Conservation (phyloP, 306 rosid species). For the Cicer judaicum region DNA sequence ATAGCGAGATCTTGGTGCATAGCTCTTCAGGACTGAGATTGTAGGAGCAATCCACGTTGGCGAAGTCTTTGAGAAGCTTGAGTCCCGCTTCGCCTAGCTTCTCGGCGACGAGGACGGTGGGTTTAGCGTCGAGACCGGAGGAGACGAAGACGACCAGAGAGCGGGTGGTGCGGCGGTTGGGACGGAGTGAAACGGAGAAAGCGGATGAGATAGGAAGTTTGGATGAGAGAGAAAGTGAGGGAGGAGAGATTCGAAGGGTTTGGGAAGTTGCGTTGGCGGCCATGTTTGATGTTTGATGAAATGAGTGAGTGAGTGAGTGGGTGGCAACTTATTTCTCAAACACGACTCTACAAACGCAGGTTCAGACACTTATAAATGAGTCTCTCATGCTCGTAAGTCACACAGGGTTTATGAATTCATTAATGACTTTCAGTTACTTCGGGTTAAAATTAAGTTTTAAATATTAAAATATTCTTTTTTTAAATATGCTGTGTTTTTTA, state of each 20-base stretch:
- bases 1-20: constrained; percentile 96
- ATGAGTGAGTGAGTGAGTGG: background rate
- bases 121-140: constrained; percentile 73
- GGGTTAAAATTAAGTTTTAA: too few species aligned
- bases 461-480: too few species aligned
- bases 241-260: constrained; percentile 51
- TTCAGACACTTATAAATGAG: too few species aligned
- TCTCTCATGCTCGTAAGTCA: too few species aligned
- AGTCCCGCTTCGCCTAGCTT: constrained; percentile 93
- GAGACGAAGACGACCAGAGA: constrained; percentile 58
- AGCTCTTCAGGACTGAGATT: constrained; percentile 88
- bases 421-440: too few species aligned
- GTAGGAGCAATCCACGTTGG: constrained; percentile 89
- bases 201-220: constrained; percentile 58
- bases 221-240: constrained; percentile 70
- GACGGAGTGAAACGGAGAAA: constrained; percentile 55
- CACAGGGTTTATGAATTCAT: too few species aligned
- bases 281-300: constrained; percentile 43
- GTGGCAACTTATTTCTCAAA: too few species aligned
- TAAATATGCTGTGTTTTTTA: too few species aligned
- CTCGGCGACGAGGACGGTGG: constrained; percentile 92
- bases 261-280: constrained; percentile 56
- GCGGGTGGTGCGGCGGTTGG: constrained; percentile 40
- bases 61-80: constrained; percentile 71
- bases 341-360: too few species aligned